Conservation (phyloP, 192 early-diverging fungal species). For the Thamnidium elegans region DNA sequence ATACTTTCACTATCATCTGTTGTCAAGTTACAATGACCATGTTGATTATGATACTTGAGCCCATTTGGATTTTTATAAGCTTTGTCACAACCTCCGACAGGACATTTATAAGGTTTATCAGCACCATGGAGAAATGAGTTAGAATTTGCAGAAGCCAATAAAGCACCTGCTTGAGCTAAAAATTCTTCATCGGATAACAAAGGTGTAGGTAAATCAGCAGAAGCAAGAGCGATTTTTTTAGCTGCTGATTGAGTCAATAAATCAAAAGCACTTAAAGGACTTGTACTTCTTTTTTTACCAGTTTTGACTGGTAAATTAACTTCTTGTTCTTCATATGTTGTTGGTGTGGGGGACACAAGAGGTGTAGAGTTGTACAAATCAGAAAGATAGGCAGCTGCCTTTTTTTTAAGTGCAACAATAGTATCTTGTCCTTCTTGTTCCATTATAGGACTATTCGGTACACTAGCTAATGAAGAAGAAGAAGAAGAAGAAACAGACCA, state of each 20-base stretch:
- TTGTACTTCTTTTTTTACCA: conserved; percentile 24
- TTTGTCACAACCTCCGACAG: conserved; percentile 84
- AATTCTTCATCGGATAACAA: conserved; percentile 38
- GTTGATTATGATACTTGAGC: conserved; percentile 96
- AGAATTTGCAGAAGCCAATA: conserved; percentile 28
- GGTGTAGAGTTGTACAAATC: conserved; percentile 20
- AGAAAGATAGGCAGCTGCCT: conserved; percentile 31
- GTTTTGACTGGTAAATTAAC: conserved; percentile 5
- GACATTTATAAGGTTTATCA: conserved; percentile 90
- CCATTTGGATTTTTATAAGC: conserved; percentile 99
- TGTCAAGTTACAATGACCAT: conserved; percentile 75
- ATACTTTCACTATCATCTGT: conserved; percentile 55
- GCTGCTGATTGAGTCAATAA: conserved; percentile 22
- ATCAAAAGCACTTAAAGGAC: conserved; percentile 17
- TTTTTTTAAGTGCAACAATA: conserved; percentile 32
- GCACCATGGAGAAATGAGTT: background rate
- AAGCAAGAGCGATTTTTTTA: conserved; percentile 15
- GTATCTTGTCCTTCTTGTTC: conserved; percentile 13
- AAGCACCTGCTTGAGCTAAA: conserved; percentile 35
- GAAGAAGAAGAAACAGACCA: conserved; percentile 10
- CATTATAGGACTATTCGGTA: conserved; percentile 30
- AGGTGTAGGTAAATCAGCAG: conserved; percentile 11
- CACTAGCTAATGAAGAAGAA: conserved; percentile 1
- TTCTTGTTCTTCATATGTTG: conserved; percentile 10
- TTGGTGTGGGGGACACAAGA: background rate